phyloP scores from a whole-genome alignment of 805 yeast species.

The Lachancea meyersii region DNA sequence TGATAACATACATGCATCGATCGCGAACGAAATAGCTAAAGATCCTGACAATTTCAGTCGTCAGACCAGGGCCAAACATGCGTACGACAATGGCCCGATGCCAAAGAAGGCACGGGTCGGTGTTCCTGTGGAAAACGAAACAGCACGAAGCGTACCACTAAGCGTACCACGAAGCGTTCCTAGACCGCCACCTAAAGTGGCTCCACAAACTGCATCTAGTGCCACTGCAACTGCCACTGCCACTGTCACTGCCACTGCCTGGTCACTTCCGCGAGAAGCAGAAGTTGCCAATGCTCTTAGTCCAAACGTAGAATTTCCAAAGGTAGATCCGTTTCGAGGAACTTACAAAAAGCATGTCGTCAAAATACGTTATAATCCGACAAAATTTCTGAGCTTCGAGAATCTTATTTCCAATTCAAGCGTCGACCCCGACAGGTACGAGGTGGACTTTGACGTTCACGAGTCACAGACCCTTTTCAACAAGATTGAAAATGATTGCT shows the following conservation, averaged over 20 bases:
- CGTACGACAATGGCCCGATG: background rate
- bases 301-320: slow-evolving; percentile 20
- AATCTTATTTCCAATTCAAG: slow-evolving; percentile 5
- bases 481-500: slow-evolving; percentile 17
- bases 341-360: slow-evolving; percentile 15
- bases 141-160: background rate
- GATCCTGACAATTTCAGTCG: slow-evolving; percentile 5
- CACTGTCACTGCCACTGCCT: slow-evolving; percentile 3
- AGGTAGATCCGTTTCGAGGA: slow-evolving; percentile 7
- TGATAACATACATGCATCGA: slow-evolving; percentile 24
- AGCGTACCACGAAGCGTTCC: too few species aligned
- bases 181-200: too few species aligned
- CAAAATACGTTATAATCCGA: slow-evolving; percentile 24
- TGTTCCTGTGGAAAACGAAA: background rate
- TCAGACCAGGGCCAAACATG: slow-evolving; percentile 6
- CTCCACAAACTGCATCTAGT: too few species aligned
- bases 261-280: slow-evolving; percentile 13
- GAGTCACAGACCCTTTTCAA: slow-evolving; percentile 32
- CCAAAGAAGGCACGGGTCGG: background rate
- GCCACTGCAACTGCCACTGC: too few species aligned
- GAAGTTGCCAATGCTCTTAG: slow-evolving; percentile 22
- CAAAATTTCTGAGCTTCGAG: slow-evolving; percentile 21
- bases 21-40: slow-evolving; percentile 8
- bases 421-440: background rate
- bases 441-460: slow-evolving; percentile 34